These are phyloP conservation scores for Aspergillus awamori DNA, from an alignment of 2,329 filamentous ascomycete genomes.

Conservation along the genomic window DNA sequence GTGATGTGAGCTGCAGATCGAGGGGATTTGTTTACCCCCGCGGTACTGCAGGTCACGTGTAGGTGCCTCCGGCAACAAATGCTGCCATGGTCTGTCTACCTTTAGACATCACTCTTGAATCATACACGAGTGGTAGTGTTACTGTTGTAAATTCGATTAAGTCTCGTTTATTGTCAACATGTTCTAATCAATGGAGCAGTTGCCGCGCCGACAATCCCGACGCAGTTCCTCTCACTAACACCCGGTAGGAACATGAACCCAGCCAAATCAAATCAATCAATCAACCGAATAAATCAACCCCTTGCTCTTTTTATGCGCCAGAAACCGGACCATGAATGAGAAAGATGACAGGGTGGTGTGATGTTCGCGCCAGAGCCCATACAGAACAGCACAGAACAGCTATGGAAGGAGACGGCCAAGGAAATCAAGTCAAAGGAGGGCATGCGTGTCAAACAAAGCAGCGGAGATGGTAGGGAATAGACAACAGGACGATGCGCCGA, in stretches of 20 bases:
- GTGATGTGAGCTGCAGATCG: background rate
- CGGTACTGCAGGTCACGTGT: background rate
- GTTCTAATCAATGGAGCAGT: slow-evolving; percentile 21
- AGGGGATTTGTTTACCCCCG: slow-evolving; percentile 3
- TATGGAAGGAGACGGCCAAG: slow-evolving; percentile 22
- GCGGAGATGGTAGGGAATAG: slow-evolving; percentile 26
- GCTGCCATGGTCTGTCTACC: too few species aligned
- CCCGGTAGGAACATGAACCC: slow-evolving; percentile 32
- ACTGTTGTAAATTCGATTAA: slow-evolving; percentile 7
- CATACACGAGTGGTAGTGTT: too few species aligned
- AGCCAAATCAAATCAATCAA: slow-evolving; percentile 36
- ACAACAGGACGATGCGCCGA: slow-evolving; percentile 28
- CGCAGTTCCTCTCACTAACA: slow-evolving; percentile 32
- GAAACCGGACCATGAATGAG: slow-evolving; percentile 30
- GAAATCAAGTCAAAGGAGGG: slow-evolving; percentile 24
- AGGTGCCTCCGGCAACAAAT: background rate
- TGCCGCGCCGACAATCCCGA: slow-evolving; percentile 12
- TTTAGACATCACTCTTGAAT: too few species aligned
- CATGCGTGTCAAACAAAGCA: slow-evolving; percentile 26
- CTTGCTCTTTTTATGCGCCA: slow-evolving; percentile 41
- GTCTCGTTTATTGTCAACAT: slow-evolving; percentile 27
- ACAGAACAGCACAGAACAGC: slow-evolving; percentile 16
- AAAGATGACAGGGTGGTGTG: slow-evolving; percentile 19
- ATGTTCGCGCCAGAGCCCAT: slow-evolving; percentile 18
- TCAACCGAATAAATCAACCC: slow-evolving; percentile 35